Evolutionary conservation across 2,329 filamentous ascomycete species (phyloP), one percentile per base, ranked within the genome.

Genomic region (Pyricularia pennisetigena): DNA sequence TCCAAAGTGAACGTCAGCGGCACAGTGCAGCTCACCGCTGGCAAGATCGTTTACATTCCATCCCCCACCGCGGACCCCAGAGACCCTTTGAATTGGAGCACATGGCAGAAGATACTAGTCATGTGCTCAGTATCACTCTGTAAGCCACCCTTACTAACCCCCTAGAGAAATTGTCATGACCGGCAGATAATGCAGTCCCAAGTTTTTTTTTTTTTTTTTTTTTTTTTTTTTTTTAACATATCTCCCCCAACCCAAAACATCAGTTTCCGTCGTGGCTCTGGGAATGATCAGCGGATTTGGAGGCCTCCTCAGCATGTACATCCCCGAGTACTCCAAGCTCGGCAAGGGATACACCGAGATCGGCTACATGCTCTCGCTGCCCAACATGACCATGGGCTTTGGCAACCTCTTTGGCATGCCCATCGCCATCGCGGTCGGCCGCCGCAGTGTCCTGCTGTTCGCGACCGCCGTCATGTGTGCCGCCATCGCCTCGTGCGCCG

Each of bases 281-380:
- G 72, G 75, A 1, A 72, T 81, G 9, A 78, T 81, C 0, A 78
- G 77, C 14, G 79, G 79, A 0, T 79, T 81, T 41, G 79, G 79
- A 20, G 79, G 78, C 2, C 74, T 82, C 1, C 71, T 81, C 4
- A 74, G 72, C 7, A 80, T 79, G 68, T 81, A 80, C 69, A 79
- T 81, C 9, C 78, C 78, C 7, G 72, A 72, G 1, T 81, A 81
- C 69, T 69, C 72, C 3, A 75, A 74, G 1, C 73, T 70, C 5
- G 79, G 79, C 7, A 78, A 78, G 28, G 72, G 72, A 3, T 78
- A 79, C 29, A 75, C 75, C 24, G 78, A 79, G 68, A 81, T 81
- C 28, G 79, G 78, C 1, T 74, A 74, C 32, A 71, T 80, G 57
- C 77, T 78, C 75, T 76, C 75, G 5, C 76, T 75, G 29, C 75